Evolutionary conservation across 139 green algal species (phyloP), one percentile per base, ranked within the genome.

Genomic region (Closterium sp.): DNA sequence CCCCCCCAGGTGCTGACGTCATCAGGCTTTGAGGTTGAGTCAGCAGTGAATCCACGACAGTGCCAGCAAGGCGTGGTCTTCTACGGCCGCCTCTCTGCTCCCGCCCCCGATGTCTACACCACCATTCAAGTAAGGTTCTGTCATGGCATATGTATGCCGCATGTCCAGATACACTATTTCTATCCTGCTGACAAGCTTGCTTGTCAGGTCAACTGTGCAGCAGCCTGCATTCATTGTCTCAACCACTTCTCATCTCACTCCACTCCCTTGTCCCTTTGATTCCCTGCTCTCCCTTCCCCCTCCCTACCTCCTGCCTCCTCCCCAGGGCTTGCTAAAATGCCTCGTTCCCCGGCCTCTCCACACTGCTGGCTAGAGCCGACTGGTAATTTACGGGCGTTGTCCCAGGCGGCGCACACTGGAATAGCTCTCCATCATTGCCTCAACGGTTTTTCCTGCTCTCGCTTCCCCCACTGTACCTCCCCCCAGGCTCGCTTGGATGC

Each of bases 31-130:
- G 55, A 76, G 55, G 55, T 28, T 76, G 55, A 76, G 55, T 76
- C 55, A 87, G 84, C 84, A 87, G 84, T 35, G 32, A 34, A 33
- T 87, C 84, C 84, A 35, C 31, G 9, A 31, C 84, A 33, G 32
- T 87, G 84, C 84, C 84, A 87, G 84, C 84, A 87, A 23, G 84
- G 84, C 32, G 31, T 87, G 31, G 32, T 87, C 4, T 87, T 87
- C 84, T 87, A 87, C 30, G 84, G 84, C 31, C 32, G 32, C 84
- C 84, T 87, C 16, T 76, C 55, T 76, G 55, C 55, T 28, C 55
- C 55, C 25, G 55, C 55, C 25, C 55, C 55, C 16, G 23, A 16
- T 76, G 55, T 76, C 1, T 76, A 76, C 10, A 7, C 55, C 55
- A 76, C 55, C 12, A 76, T 76, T 76, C 55, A 76, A 12, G 55